Evolutionary conservation across 2,329 filamentous ascomycete species (phyloP).

Genomic region (Dryadomyces quercivorus): DNA sequence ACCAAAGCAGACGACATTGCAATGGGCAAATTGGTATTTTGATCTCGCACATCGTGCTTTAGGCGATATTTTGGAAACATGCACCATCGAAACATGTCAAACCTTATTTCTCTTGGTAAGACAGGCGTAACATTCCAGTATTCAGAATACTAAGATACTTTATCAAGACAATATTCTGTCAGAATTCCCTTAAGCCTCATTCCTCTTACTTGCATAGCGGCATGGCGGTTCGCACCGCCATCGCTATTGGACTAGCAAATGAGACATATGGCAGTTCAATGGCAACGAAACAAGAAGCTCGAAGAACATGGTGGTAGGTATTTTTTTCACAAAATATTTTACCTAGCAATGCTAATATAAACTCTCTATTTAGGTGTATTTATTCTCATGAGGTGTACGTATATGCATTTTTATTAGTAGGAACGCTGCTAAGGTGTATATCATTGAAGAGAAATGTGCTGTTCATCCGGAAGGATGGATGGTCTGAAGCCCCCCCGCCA

Average conservation of each 20-base stretch:
- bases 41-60: not conserved
- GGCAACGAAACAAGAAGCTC: not conserved
- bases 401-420: not conserved
- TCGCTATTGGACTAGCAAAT: not conserved
- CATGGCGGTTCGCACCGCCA: not conserved
- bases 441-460: not conserved
- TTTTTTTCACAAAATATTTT: not conserved
- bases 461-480: not conserved
- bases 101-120: not conserved
- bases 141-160: not conserved
- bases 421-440: not conserved
- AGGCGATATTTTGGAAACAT: not conserved
- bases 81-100: not conserved
- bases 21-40: not conserved
- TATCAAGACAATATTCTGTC: not conserved
- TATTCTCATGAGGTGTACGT: not conserved
- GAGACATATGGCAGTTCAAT: not conserved
- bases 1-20: not conserved
- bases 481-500: not conserved
- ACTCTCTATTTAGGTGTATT: not conserved
- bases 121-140: not conserved
- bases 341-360: not conserved
- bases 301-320: not conserved
- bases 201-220: not conserved
- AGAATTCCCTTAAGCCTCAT: not conserved